Evolutionary conservation across 1,284 basidiomycete genomes (phyloP).

Genomic region (Anthracocystis panici-leucophaei): DNA sequence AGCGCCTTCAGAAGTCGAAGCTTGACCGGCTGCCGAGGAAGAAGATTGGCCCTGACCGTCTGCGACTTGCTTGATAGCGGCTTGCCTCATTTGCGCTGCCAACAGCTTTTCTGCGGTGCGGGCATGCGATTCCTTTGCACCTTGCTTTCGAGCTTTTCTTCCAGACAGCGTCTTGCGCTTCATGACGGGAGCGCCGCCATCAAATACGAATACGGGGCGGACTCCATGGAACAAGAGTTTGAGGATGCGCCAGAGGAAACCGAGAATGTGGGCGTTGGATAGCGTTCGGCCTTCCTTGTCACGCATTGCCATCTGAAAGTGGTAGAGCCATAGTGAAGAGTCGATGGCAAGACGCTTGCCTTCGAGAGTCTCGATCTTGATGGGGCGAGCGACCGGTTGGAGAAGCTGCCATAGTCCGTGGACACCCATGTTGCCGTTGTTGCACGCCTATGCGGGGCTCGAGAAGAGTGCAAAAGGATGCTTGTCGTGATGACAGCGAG

Average conservation of each 20-base stretch:
- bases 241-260: constrained; percentile 83
- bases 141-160: constrained; percentile 76
- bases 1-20: not conserved
- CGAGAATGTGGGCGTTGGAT: constrained; percentile 93
- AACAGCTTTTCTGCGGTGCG: constrained; percentile 82
- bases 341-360: constrained; percentile 77
- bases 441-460: not conserved
- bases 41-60: constrained; percentile 20
- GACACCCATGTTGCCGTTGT: constrained; percentile 61
- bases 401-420: constrained; percentile 69
- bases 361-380: constrained; percentile 69
- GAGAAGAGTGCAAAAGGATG: not conserved
- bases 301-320: constrained; percentile 86
- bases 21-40: constrained; percentile 14
- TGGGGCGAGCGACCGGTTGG: constrained; percentile 68
- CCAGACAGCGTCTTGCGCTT: constrained; percentile 70
- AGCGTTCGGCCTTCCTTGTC: constrained; percentile 93
- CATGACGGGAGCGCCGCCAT: constrained; percentile 75
- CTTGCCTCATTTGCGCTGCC: constrained; percentile 90
- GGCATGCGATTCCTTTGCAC: constrained; percentile 67
- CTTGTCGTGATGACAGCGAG: not conserved
- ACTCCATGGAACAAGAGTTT: constrained; percentile 94
- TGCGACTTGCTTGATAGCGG: constrained; percentile 80
- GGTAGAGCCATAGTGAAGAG: constrained; percentile 98
- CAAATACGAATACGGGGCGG: constrained; percentile 86